Conservation (phyloP, 352 stramenopile species). For the Globisporangium solare region DNA sequence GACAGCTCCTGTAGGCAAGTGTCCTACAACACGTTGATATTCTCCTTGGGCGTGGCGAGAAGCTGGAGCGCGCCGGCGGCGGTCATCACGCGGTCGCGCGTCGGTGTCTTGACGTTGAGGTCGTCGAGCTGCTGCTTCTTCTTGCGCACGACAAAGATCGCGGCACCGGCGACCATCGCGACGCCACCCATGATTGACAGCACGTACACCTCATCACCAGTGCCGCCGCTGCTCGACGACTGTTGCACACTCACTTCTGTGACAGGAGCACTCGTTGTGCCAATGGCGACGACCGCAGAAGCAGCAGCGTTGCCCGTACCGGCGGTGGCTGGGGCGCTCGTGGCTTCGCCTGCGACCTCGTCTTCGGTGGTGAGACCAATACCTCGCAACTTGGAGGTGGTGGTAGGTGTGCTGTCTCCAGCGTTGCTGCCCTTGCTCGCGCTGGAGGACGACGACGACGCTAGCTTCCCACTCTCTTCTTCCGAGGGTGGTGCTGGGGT, state of each 20-base stretch:
- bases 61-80: constrained; percentile 23
- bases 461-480: constrained; percentile 11
- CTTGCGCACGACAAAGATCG: constrained; percentile 59
- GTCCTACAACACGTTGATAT: constrained; percentile 31
- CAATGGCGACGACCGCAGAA: constrained; percentile 22
- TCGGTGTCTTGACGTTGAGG: constrained; percentile 55
- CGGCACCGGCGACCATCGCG: constrained; percentile 38
- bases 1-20: not conserved
- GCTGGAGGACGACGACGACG: constrained; percentile 1
- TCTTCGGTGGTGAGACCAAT: constrained; percentile 1
- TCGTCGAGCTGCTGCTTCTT: constrained; percentile 63
- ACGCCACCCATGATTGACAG: constrained; percentile 26
- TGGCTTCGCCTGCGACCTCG: constrained; percentile 10
- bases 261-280: constrained; percentile 1
- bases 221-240: not conserved
- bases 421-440: not conserved
- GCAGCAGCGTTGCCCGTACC: not conserved
- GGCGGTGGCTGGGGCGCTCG: not conserved
- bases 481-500: constrained; percentile 9
- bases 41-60: constrained; percentile 50
- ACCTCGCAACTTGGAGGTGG: not conserved
- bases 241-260: constrained; percentile 31
- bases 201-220: constrained; percentile 29
- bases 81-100: constrained; percentile 22
- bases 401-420: not conserved